Base-by-base conservation (phyloP, 208 protist genomes). In the Crithidia expoeki region DNA sequence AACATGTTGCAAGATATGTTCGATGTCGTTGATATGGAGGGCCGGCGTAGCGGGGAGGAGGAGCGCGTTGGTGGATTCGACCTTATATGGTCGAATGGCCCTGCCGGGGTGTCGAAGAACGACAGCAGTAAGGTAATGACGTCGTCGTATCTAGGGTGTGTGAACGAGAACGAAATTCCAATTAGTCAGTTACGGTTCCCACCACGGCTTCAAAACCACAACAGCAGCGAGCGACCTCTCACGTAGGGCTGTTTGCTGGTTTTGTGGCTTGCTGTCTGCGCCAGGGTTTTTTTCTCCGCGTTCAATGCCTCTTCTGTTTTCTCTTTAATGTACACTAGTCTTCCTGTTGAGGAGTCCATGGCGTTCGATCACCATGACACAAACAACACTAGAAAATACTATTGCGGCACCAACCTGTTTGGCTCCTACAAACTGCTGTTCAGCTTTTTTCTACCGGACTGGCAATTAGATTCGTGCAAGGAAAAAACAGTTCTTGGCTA, bases 1-100 rank as follows among this genome's bases (percentile, higher is more conserved):
- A 96, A 94, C 74, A 71, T 99, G 70, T 79, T 99, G 21, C 72
- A 98, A 17, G 91, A 97, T 74, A 94, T 96, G 87, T 92, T 97
- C 56, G 94, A 94, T 62, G 84, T 97, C 12, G 74, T 97, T 44
- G 93, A 97, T 47, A 63, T 97, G 72, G 91, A 97, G 73, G 80
- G 81, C 33, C 84, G 90, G 2, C 84, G 84, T 2, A 82, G 60
- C 17, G 90, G 91, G 0, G 86, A 89, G 12, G 91, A 96, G 74
- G 71, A 78, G 51, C 89, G 93, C 4, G 72, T 96, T 9, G 93
- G 93, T 42, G 93, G 93, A 16, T 97, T 97, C 64, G 93, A 97
- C 61, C 66, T 96, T 2, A 96, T 97, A 66, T 96, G 88, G 86
- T 67, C 76, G 44, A 95, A 96, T 77, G 92, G 91, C 9, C 84